phyloP scores from a whole-genome alignment of 2,329 filamentous ascomycete genomes.

The Eutypa lata region DNA sequence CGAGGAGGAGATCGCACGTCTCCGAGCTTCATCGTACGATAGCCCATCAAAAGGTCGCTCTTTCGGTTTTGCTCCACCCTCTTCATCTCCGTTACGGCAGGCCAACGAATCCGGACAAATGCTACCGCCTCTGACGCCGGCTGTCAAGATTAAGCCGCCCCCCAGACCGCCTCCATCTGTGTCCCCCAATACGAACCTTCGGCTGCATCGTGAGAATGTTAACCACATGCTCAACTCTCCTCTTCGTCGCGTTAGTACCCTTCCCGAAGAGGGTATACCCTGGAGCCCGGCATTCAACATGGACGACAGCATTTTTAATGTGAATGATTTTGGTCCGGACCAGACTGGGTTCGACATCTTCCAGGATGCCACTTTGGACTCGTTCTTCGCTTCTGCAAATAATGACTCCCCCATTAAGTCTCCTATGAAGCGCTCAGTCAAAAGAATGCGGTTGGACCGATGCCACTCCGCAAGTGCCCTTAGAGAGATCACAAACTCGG shows the following conservation, averaged over 20 bases:
- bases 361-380: slow-evolving; percentile 38
- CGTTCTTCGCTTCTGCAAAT: slow-evolving; percentile 44
- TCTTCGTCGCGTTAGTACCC: slow-evolving; percentile 43
- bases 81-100: slow-evolving; percentile 67
- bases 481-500: slow-evolving; percentile 55
- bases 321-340: slow-evolving; percentile 48
- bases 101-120: slow-evolving; percentile 53
- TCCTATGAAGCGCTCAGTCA: slow-evolving; percentile 62
- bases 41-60: slow-evolving; percentile 74
- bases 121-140: slow-evolving; percentile 76
- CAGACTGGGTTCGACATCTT: slow-evolving; percentile 64
- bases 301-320: slow-evolving; percentile 52
- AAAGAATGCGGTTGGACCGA: slow-evolving; percentile 60
- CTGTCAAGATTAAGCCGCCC: slow-evolving; percentile 72
- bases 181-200: slow-evolving; percentile 89
- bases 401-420: slow-evolving; percentile 69
- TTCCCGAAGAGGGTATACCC: slow-evolving; percentile 48
- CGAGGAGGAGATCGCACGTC: slow-evolving; percentile 91
- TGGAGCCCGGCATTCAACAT: slow-evolving; percentile 68
- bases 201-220: slow-evolving; percentile 82
- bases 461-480: slow-evolving; percentile 61
- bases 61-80: slow-evolving; percentile 49
- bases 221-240: slow-evolving; percentile 71
- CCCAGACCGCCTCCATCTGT: slow-evolving; percentile 65
- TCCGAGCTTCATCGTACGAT: slow-evolving; percentile 88